phyloP scores from a whole-genome alignment of 257 asterid genomes.

The Solanum tarijense region DNA sequence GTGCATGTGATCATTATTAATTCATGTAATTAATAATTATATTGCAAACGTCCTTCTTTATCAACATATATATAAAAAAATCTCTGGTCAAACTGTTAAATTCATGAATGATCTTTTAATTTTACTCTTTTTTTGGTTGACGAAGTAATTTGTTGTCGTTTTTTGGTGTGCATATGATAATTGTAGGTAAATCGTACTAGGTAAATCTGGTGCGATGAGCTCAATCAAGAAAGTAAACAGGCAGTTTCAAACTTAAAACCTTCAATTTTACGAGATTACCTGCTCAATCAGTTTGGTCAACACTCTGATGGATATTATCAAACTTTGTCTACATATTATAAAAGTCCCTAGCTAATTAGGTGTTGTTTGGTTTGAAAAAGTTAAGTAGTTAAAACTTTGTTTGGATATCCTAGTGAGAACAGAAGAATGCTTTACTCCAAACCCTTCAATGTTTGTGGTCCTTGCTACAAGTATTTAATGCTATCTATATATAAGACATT shows the following conservation, averaged over 20 bases:
- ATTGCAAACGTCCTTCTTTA: not conserved
- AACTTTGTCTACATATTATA: too few relatives aligned
- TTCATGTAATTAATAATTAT: not conserved
- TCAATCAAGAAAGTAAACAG: not conserved
- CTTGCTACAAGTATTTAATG: not conserved
- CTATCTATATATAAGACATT: not conserved
- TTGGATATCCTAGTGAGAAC: not conserved
- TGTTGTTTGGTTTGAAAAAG: not conserved
- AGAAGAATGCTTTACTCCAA: not conserved
- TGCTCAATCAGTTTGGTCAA: not conserved
- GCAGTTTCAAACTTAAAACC: not conserved
- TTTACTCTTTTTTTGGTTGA: not conserved
- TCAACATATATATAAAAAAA: not conserved
- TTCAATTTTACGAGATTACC: too few relatives aligned
- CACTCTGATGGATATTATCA: too few relatives aligned
- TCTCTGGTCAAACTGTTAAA: not conserved
- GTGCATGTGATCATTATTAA: not conserved
- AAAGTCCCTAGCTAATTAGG: not conserved
- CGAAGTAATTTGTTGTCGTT: not conserved
- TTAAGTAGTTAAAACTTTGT: not conserved
- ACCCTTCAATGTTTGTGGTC: not conserved
- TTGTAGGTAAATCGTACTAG: not conserved
- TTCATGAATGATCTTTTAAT: not conserved
- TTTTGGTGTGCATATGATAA: not conserved
- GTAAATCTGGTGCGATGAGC: not conserved